A percentile compares a stretch with the other conserved stretches of the same genome.
Conservation (phyloP, 495 filamentous ascomycete species). For the Penicillium daleae region DNA sequence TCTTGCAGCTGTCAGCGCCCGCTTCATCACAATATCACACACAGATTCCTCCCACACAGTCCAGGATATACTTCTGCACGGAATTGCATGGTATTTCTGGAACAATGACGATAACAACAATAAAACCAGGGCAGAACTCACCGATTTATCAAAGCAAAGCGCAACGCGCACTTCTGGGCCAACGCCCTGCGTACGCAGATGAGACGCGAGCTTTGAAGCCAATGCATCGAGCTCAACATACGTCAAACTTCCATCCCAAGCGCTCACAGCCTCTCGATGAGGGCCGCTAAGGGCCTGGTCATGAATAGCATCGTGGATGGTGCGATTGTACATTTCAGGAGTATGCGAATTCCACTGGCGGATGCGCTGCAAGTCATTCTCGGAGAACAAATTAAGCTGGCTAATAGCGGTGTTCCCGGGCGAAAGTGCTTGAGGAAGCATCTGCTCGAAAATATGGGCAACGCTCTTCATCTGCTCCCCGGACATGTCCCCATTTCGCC, state of each 20-base stretch:
- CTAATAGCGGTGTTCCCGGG: conserved; percentile 34
- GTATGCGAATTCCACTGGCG: conserved; percentile 41
- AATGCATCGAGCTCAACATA: conserved; percentile 56
- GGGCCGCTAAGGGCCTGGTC: conserved; percentile 45
- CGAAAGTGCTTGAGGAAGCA: conserved; percentile 35
- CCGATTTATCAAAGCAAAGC: conserved; percentile 62
- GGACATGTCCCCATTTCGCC: conserved; percentile 49
- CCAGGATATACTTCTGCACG: background rate
- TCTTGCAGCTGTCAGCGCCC: conserved; percentile 32
- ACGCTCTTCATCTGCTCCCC: conserved; percentile 50
- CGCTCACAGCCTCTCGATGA: conserved; percentile 49
- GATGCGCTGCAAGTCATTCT: conserved; percentile 48
- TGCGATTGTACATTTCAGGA: conserved; percentile 43
- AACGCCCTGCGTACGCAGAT: conserved; percentile 51
- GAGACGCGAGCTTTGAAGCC: conserved; percentile 50
- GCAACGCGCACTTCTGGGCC: conserved; percentile 53
- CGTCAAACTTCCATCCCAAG: conserved; percentile 65
- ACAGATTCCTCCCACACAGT: background rate
- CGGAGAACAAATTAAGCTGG: conserved; percentile 42
- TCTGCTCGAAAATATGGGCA: conserved; percentile 41
- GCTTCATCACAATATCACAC: background rate
- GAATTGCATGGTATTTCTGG: background rate
- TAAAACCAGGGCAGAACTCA: conserved; percentile 29
- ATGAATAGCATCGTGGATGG: conserved; percentile 56
- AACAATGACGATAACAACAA: background rate